These are phyloP conservation scores for Pulveroboletus sp. DNA, from an alignment of 768 basidiomycete species.

Conservation along the genomic window DNA sequence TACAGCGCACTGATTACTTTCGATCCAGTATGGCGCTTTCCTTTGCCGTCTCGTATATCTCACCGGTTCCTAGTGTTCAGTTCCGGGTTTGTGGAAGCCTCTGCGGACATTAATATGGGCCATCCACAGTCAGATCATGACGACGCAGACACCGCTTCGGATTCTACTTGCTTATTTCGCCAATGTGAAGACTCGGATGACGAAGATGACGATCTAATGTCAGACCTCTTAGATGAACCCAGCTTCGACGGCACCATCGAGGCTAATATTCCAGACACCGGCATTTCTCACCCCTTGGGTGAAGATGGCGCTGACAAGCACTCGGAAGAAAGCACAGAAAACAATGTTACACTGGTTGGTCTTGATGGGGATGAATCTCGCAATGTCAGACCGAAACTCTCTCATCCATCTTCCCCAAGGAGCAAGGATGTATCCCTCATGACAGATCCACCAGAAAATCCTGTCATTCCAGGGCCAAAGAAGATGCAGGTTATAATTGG, in stretches of 20 bases:
- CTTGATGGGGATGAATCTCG: conserved; percentile 17
- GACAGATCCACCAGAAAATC: conserved; percentile 10
- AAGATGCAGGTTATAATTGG: conserved; percentile 53
- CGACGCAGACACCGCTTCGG: conserved; percentile 49
- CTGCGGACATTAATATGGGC: conserved; percentile 30
- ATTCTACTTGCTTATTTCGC: conserved; percentile 37
- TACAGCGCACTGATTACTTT: conserved; percentile 77
- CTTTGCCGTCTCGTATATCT: neutral
- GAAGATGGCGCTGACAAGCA: conserved; percentile 7
- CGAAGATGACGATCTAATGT: conserved; percentile 46
- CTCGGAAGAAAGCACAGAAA: conserved; percentile 4
- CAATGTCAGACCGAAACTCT: conserved; percentile 32
- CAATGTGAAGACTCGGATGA: conserved; percentile 51
- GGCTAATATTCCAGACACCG: conserved; percentile 15
- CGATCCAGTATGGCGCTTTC: conserved; percentile 50
- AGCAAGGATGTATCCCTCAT: conserved; percentile 21
- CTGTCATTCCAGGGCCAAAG: conserved; percentile 40
- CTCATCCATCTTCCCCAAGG: conserved; percentile 41
- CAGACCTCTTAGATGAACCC: conserved; percentile 32
- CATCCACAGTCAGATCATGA: conserved; percentile 23
- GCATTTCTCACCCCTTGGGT: neutral
- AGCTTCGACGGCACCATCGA: conserved; percentile 29
- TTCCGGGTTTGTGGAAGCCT: conserved; percentile 66
- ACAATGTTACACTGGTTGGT: neutral
- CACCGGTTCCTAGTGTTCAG: conserved; percentile 57